A percentile compares a stretch with the other conserved stretches of the same genome.
Conservation (phyloP, 78 protist species). For the Protostelium mycophagum region DNA sequence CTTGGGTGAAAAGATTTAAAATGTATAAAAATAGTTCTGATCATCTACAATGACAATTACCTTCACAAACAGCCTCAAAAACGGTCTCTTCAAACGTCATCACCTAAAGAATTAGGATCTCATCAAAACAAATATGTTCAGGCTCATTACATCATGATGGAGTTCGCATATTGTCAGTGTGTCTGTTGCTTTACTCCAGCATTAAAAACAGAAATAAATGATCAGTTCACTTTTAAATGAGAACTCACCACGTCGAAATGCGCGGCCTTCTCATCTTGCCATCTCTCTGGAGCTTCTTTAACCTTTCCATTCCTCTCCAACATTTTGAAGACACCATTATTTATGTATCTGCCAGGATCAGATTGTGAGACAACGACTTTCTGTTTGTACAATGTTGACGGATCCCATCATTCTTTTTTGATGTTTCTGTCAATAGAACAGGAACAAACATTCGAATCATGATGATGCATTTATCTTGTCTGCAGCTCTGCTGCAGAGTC, state of each 20-base stretch:
- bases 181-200: no score
- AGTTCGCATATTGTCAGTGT: no score
- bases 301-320: slow-evolving; percentile 57
- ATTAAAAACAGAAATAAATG: not conserved
- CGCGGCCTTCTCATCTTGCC: slow-evolving; percentile 34
- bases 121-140: no score
- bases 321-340: slow-evolving; percentile 75
- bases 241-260: slow-evolving; percentile 34
- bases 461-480: no score
- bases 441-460: no score
- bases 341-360: slow-evolving; percentile 16
- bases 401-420: slow-evolving; percentile 22
- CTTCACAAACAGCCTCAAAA: slow-evolving; percentile 52
- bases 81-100: slow-evolving; percentile 56
- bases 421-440: no score
- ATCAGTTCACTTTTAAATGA: not conserved
- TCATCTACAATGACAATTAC: not conserved
- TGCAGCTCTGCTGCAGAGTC: no score
- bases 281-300: slow-evolving; percentile 71
- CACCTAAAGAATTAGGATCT: no score
- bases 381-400: not conserved
- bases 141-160: no score
- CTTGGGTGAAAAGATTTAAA: no score
- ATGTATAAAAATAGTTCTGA: no score
- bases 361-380: no score